phyloP scores from a whole-genome alignment of 805 yeast genomes.

The Ogataea pini region DNA sequence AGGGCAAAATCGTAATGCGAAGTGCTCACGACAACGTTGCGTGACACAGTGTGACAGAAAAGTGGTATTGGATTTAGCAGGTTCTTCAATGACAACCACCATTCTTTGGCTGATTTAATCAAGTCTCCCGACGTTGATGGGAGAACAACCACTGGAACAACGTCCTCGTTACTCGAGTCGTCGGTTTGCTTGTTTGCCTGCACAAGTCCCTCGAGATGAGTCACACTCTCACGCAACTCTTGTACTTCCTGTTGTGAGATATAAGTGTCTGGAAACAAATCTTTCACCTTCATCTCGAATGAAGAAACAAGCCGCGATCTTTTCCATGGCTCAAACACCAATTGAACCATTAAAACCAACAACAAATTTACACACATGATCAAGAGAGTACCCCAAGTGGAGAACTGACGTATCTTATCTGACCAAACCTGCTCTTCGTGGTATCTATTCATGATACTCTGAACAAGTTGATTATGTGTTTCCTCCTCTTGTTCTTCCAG shows the following conservation, averaged over 20 bases:
- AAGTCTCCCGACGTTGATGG: background rate
- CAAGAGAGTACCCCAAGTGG: slow-evolving; percentile 95
- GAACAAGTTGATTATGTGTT: slow-evolving; percentile 65
- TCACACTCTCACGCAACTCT: slow-evolving; percentile 21
- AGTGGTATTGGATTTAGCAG: background rate
- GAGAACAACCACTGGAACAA: background rate
- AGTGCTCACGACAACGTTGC: background rate
- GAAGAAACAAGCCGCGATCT: slow-evolving; percentile 75
- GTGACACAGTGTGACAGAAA: background rate
- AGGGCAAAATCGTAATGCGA: background rate
- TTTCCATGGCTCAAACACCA: slow-evolving; percentile 94
- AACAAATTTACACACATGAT: slow-evolving; percentile 85
- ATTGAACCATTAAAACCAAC: slow-evolving; percentile 77
- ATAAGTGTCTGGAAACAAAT: slow-evolving; percentile 43
- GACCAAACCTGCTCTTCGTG: slow-evolving; percentile 99
- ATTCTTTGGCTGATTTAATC: background rate
- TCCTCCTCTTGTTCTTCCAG: slow-evolving; percentile 69
- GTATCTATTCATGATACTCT: slow-evolving; percentile 80
- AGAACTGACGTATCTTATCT: slow-evolving; percentile 88
- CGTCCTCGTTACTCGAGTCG: background rate
- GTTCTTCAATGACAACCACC: background rate
- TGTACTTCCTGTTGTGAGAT: slow-evolving; percentile 20
- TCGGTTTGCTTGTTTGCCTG: background rate
- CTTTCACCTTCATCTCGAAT: slow-evolving; percentile 78
- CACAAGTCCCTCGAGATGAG: slow-evolving; percentile 9